These are phyloP conservation scores for Pezicula neosporulosa DNA, from an alignment of 2,329 filamentous ascomycete genomes.

Conservation along the genomic window DNA sequence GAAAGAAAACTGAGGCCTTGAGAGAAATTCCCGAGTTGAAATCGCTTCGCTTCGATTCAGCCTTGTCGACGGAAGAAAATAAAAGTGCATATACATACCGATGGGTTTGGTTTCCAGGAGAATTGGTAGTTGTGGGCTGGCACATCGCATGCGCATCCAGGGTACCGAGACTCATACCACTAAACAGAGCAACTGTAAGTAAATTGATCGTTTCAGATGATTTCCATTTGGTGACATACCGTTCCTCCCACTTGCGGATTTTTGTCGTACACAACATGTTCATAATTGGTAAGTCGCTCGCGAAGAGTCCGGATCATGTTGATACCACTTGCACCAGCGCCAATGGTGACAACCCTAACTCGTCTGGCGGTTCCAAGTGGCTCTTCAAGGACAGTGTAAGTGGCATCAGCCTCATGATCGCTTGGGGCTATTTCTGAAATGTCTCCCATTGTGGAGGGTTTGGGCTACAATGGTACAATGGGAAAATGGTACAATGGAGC, in stretches of 20 bases:
- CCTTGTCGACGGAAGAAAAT: too few species aligned
- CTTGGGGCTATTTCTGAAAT: too few species aligned
- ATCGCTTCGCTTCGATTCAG: too few species aligned
- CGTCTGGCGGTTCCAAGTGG: conserved; percentile 8
- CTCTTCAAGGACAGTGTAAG: conserved; percentile 7
- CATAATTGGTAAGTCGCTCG: conserved; percentile 36
- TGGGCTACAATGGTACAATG: too few species aligned
- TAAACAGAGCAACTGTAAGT: too few species aligned
- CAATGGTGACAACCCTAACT: conserved; percentile 35
- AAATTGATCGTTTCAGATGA: too few species aligned
- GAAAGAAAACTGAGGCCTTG: too few species aligned
- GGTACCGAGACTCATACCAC: conserved; percentile 57
- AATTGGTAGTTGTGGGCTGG: conserved; percentile 59
- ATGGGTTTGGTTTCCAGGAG: conserved; percentile 54
- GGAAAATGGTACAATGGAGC: too few species aligned
- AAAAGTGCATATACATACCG: too few species aligned
- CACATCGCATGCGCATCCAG: conserved; percentile 53
- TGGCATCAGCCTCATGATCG: neutral
- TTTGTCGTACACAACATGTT: conserved; percentile 52
- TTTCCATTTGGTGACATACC: too few species aligned
- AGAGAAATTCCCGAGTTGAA: too few species aligned
- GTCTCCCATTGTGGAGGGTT: too few species aligned
- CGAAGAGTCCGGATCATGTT: conserved; percentile 43
- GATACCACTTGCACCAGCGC: conserved; percentile 44
- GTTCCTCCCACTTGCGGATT: conserved; percentile 53